Conservation (phyloP, 2,329 filamentous ascomycete genomes). For the Aspergillus sojae region DNA sequence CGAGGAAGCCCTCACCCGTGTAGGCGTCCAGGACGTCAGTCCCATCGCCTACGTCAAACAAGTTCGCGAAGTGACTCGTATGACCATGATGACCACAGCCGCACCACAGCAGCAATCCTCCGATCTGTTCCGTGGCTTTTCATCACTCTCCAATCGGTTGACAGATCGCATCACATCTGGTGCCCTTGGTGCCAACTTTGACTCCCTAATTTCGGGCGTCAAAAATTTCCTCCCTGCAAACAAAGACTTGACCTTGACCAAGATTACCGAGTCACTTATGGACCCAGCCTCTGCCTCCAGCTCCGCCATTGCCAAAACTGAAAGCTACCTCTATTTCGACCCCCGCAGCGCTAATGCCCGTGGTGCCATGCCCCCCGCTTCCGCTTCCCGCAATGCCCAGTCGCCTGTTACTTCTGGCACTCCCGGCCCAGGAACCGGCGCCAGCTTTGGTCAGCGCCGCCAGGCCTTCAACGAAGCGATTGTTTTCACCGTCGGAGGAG, state of each 20-base stretch:
- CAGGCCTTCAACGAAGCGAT: slow-evolving; percentile 89
- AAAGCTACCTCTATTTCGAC: slow-evolving; percentile 96
- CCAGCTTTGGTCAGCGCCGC: slow-evolving; percentile 85
- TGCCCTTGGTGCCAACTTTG: slow-evolving; percentile 83
- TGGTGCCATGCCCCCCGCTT: slow-evolving; percentile 84
- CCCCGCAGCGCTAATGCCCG: slow-evolving; percentile 89
- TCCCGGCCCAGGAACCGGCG: slow-evolving; percentile 67
- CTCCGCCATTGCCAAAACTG: slow-evolving; percentile 92
- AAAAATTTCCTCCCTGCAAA: slow-evolving; percentile 98
- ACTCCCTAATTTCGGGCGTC: slow-evolving; percentile 90
- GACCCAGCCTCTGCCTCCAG: slow-evolving; percentile 87
- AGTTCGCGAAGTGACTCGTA: slow-evolving; percentile 91
- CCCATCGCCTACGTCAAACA: slow-evolving; percentile 84
- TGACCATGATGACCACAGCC: slow-evolving; percentile 94
- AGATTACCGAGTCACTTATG: slow-evolving; percentile 98
- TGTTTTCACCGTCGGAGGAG: slow-evolving; percentile 93
- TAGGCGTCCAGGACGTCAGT: slow-evolving; percentile 71
- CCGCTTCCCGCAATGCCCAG: slow-evolving; percentile 50
- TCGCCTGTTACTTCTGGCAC: slow-evolving; percentile 48
- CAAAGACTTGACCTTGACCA: slow-evolving; percentile 93
- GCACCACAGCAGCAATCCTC: slow-evolving; percentile 62
- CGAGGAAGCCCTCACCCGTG: slow-evolving; percentile 76
- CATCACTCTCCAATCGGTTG: slow-evolving; percentile 84
- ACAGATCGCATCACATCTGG: slow-evolving; percentile 94
- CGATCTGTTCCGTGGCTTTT: slow-evolving; percentile 91